Base-by-base conservation (phyloP, 352 stramenopile genomes). In the Pythium insidiosum region DNA sequence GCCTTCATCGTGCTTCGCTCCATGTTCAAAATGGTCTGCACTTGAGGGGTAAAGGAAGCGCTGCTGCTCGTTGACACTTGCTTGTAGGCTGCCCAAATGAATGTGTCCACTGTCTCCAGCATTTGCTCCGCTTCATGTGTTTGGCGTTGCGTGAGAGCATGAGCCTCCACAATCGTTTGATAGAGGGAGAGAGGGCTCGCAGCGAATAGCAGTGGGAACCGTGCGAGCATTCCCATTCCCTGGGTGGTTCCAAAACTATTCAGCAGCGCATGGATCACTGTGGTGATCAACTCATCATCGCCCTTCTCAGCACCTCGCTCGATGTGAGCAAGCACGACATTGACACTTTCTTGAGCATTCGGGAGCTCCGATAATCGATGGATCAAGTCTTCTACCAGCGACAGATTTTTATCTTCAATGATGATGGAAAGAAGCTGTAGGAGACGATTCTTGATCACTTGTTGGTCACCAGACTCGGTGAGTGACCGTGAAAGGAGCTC, bases 41-140 rank as follows among this genome's bases (percentile, higher is more conserved):
- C 42, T 37, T 94, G 82, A 0, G 82, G 75, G 16, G 79, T 57
- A 52, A 94, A 83, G 2, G 64, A 76, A 5, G 88, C 71, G 3
- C 58, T 69, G 6, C 55, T 68, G 6, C 43, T 61, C 16, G 58
- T 63, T 0, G 74, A 68, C 25, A 73, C 60, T 42, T 87, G 63
- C 36, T 90, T 84, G 45, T 85, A 89, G 2, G 79, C 76, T 13
- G 69, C 65, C 79, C 82, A 94, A 2, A 88, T 65, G 22, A 88
- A 81, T 4, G 79, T 88, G 42, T 92, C 79, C 24, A 91, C 74
- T 23, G 73, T 71, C 47, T 94, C 82, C 16, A 94, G 60, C 53
- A 89, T 82, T 28, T 74, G 68, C 24, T 68, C 56, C 13, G 89
- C 63, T 37, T 88, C 68, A 37, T 82, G 47, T 7, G 72, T 66